Percentiles rank a stretch among this genome's conserved stretches.
Conservation (phyloP, 331 rosid species). For the Quercus lobata region DNA sequence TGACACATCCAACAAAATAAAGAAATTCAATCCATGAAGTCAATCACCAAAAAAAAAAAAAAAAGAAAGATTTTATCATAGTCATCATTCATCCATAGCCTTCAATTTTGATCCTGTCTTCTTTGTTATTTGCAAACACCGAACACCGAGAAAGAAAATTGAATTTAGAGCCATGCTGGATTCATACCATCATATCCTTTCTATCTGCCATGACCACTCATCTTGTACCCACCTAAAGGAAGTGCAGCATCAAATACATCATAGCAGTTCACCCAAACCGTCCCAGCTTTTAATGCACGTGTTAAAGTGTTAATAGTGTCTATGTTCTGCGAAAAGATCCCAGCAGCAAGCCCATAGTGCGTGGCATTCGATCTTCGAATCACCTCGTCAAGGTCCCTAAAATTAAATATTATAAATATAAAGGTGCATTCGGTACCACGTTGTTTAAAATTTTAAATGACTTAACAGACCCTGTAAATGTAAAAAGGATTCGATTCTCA, state of each 20-base stretch:
- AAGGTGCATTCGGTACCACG: too few relatives aligned
- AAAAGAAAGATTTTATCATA: too few relatives aligned
- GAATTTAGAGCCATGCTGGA: slow-evolving; percentile 77
- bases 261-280: slow-evolving; percentile 77
- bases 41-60: too few relatives aligned
- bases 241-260: slow-evolving; percentile 78
- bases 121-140: slow-evolving; percentile 6
- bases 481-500: slow-evolving; percentile 20
- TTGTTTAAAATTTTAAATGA: too few relatives aligned
- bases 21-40: too few relatives aligned
- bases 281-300: slow-evolving; percentile 64
- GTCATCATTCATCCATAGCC: slow-evolving; percentile 1
- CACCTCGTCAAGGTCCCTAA: slow-evolving; percentile 71
- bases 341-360: slow-evolving; percentile 85
- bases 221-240: slow-evolving; percentile 93
- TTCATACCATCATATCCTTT: slow-evolving; percentile 77
- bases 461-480: too few relatives aligned
- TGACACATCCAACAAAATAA: too few relatives aligned
- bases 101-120: neutral
- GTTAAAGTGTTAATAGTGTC: slow-evolving; percentile 69
- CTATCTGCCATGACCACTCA: slow-evolving; percentile 88
- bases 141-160: neutral
- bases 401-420: neutral
- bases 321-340: slow-evolving; percentile 62
- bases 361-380: slow-evolving; percentile 61